Evolutionary conservation across 2,329 filamentous ascomycete genomes (phyloP).

Genomic region (Cephalotrichum gorgonifer): DNA sequence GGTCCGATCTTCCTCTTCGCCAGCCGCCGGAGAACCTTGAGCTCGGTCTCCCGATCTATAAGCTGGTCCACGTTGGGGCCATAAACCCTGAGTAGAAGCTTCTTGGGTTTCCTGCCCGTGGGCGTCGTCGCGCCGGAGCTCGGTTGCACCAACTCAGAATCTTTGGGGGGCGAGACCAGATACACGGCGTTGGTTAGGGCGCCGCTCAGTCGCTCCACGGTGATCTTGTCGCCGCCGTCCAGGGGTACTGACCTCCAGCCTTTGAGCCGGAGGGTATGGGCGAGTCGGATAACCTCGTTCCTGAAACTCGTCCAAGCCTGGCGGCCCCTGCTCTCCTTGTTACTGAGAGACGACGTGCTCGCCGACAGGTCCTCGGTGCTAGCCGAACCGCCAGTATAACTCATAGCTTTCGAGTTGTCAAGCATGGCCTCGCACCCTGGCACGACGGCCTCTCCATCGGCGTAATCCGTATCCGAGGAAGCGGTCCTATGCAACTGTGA

Average conservation of each 20-base stretch:
- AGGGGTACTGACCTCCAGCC: slow-evolving; percentile 80
- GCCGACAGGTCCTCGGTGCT: slow-evolving; percentile 28
- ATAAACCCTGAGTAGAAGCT: slow-evolving; percentile 83
- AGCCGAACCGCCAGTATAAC: slow-evolving; percentile 51
- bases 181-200: slow-evolving; percentile 96
- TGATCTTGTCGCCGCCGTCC: slow-evolving; percentile 56
- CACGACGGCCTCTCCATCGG: slow-evolving; percentile 72
- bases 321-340: slow-evolving; percentile 17
- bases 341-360: slow-evolving; percentile 14
- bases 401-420: slow-evolving; percentile 83
- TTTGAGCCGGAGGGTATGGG: slow-evolving; percentile 81
- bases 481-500: slow-evolving; percentile 33
- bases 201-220: slow-evolving; percentile 71
- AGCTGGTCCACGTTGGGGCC: slow-evolving; percentile 91
- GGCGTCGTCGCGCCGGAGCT: slow-evolving; percentile 18
- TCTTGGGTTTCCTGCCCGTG: slow-evolving; percentile 42
- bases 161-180: slow-evolving; percentile 72
- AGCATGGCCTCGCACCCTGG: slow-evolving; percentile 75
- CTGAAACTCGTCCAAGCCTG: slow-evolving; percentile 83
- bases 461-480: slow-evolving; percentile 78
- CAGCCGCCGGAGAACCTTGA: slow-evolving; percentile 75
- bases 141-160: slow-evolving; percentile 20
- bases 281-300: slow-evolving; percentile 77
- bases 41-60: slow-evolving; percentile 85
- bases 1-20: slow-evolving; percentile 91